Evolutionary conservation across 768 basidiomycete genomes (phyloP), one percentile per base, ranked within the genome.

Genomic region (Psilocybe subaeruginosa): DNA sequence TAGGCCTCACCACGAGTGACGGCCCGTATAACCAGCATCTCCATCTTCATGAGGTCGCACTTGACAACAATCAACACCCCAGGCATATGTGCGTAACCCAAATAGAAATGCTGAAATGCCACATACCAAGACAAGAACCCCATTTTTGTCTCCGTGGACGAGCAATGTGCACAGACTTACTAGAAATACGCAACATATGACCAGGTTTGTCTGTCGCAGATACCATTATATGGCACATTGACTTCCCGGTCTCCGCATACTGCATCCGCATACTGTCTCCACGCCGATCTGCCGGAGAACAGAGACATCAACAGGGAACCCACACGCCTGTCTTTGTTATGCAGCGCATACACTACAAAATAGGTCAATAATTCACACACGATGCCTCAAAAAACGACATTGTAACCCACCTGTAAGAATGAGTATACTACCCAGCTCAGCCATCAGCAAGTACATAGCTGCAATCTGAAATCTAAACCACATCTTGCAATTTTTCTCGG

Each of bases 31-130:
- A 65, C 51, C 3, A 60, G 64, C 3, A 49, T 57, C 1, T 55
- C 48, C 6, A 62, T 16, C 19, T 19, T 37, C 12, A 35, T 12
- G 1, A 62, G 50, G n/a, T 54, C 3, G 12, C 49, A 48, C 30
- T 51, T 62, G 8, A 23, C 30, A 4, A 45, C 53, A 1, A 55
- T 61, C 33, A 65, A 31, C 3, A 29, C 14, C 11, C 37, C 61
- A 62, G 29, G 14, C 49, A 45, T 17, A 65, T 14, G 29, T 65
- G 64, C 2, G 57, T 59, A n/a, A 56, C 27, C 60, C 60, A 65
- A 8, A 62, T 19, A 8, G 60, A 50, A 12, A 62, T 29, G 17
- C 64, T 65, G 39, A 19, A 49, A 17, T 23, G 23, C 23, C 23
- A 23, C 23, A 2, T 23, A 23, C 23, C 2, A 23, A 23, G 2